A percentile compares a stretch with the other conserved stretches of the same genome.
Evolutionary conservation across 2,329 filamentous ascomycete species (phyloP).

Genomic region (Monilinia polystroma): DNA sequence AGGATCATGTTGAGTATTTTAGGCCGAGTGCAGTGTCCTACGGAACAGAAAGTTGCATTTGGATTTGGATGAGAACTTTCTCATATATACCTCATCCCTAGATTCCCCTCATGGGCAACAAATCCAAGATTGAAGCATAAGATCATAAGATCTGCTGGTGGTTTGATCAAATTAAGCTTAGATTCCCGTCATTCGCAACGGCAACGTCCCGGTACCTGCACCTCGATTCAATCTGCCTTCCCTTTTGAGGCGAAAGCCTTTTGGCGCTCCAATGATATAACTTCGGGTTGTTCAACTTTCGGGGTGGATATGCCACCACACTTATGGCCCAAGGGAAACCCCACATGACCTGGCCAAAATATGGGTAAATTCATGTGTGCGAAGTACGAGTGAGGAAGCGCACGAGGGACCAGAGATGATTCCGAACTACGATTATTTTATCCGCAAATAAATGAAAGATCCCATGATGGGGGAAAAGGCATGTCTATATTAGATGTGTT

Average conservation of each 20-base stretch:
- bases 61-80: background rate
- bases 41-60: background rate
- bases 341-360: background rate
- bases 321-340: background rate
- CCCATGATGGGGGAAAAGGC: constrained; percentile 3
- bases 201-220: background rate
- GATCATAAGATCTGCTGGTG: background rate
- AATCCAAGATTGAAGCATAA: background rate
- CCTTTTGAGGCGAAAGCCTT: background rate
- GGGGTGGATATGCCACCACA: constrained; percentile 1
- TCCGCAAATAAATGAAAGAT: background rate
- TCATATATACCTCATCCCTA: background rate
- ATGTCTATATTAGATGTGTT: background rate
- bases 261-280: constrained; percentile 16
- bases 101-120: no score
- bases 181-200: background rate
- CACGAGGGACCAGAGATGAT: background rate
- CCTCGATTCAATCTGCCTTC: background rate
- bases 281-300: background rate
- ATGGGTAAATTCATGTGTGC: constrained; percentile 4
- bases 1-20: constrained; percentile 1
- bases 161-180: background rate
- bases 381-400: background rate
- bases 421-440: constrained; percentile 1
- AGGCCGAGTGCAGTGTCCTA: background rate